Base-by-base conservation (phyloP, 2,329 filamentous ascomycete species). In the Claviceps sp. region DNA sequence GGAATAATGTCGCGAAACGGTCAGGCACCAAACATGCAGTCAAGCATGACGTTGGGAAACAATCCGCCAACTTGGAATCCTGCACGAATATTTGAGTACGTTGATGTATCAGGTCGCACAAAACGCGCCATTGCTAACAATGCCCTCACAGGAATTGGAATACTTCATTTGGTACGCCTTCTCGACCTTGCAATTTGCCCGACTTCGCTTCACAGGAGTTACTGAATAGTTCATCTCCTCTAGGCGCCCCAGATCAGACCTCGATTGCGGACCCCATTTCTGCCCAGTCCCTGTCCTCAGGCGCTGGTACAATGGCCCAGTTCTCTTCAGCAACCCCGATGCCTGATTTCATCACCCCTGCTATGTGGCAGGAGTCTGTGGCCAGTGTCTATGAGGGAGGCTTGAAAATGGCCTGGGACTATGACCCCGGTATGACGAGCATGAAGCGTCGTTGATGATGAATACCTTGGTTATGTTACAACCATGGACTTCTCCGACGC, bases 51-150 rank as follows among this genome's bases (percentile, higher is more conserved):
- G 46, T 67, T 87, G 62, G 72, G 80, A 58, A 84, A 85, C 55
- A 83, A 86, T 54, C 76, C 79, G 47, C 75, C 77, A 24, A 71
- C 76, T 52, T 95, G 89, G 89, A 94, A 95, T 61, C 90, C 89
- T 24, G 79, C 86, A 36, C 80, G 85, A 54, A 89, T 95, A 58
- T 91, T 95, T 76, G 87, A 91, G 89, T 95, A 78, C 76, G 87
- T 78, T 48, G 55, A 50, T 41, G 34, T 26, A 40, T 7, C 9
- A 30, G 26, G 40, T 48, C 2, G 6, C 22, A 26, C 36, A 26
- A 20, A 20, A 30, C 16, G 11, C 14, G 11, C 40, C 5, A 5
- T 22, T 24, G 16, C 40, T 52, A 38, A 48, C 44, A 24, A 38
- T 30, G 22, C 7, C 18, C 13, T 24, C 8, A 18, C 20, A 95